phyloP scores from a whole-genome alignment of 345 rosid species.

The Reutealis trisperma region DNA sequence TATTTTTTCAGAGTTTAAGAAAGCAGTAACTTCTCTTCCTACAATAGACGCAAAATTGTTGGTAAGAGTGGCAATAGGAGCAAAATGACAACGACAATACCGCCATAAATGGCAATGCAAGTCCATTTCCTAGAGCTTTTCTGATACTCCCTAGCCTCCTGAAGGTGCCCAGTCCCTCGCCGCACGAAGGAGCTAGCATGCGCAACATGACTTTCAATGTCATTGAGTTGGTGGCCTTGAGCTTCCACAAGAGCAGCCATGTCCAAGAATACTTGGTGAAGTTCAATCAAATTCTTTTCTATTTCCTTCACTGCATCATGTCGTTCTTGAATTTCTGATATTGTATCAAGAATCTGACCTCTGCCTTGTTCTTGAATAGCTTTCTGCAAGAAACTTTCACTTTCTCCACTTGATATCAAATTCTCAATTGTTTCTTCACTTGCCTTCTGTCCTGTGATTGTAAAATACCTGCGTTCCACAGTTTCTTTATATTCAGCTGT shows the following conservation, averaged over 20 bases:
- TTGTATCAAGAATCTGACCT: slow-evolving; percentile 76
- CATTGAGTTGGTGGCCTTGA: slow-evolving; percentile 83
- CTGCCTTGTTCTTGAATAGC: slow-evolving; percentile 90
- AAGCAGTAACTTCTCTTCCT: background rate
- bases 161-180: slow-evolving; percentile 65
- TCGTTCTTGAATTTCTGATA: slow-evolving; percentile 86
- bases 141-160: slow-evolving; percentile 69
- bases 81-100: slow-evolving; percentile 38
- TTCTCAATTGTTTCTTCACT: slow-evolving; percentile 76
- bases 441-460: slow-evolving; percentile 68
- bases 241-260: slow-evolving; percentile 88
- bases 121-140: slow-evolving; percentile 81
- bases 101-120: slow-evolving; percentile 57
- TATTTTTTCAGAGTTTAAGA: background rate
- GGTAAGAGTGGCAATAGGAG: slow-evolving; percentile 56
- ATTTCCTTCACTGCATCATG: slow-evolving; percentile 83
- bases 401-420: slow-evolving; percentile 78
- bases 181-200: slow-evolving; percentile 84
- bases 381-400: slow-evolving; percentile 77
- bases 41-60: slow-evolving; percentile 18
- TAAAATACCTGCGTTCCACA: slow-evolving; percentile 74
- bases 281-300: slow-evolving; percentile 76
- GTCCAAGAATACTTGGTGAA: slow-evolving; percentile 83
- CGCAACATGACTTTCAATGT: slow-evolving; percentile 76
- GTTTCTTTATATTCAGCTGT: slow-evolving; percentile 69